phyloP scores from a whole-genome alignment of 2,329 filamentous ascomycete genomes.

The Neopestalotiopsis rosae region DNA sequence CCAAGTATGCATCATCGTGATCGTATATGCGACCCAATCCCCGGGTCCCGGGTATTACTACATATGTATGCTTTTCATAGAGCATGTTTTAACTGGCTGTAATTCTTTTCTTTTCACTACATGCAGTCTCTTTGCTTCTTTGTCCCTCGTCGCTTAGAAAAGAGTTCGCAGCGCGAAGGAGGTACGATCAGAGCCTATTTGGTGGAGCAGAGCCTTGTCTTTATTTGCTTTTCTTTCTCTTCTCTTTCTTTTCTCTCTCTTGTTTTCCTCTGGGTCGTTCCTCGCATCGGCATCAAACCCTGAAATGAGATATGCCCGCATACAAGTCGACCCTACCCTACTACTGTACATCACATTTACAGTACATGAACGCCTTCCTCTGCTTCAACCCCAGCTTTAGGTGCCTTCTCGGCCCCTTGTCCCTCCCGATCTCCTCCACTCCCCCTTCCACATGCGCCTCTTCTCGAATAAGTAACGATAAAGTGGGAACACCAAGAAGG shows the following conservation, averaged over 20 bases:
- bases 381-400: background rate
- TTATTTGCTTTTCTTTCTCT: background rate
- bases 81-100: background rate
- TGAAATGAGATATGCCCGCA: background rate
- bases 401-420: background rate
- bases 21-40: slow-evolving; percentile 2
- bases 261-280: background rate
- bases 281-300: slow-evolving; percentile 4
- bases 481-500: background rate
- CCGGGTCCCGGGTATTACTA: background rate
- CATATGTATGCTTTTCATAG: background rate
- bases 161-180: background rate
- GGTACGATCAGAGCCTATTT: slow-evolving; percentile 3
- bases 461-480: background rate
- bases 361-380: background rate
- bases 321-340: background rate
- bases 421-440: background rate
- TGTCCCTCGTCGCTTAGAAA: background rate
- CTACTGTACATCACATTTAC: background rate
- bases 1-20: background rate
- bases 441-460: background rate
- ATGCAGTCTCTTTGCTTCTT: background rate
- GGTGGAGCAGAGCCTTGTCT: background rate
- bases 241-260: background rate
- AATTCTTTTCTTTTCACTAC: background rate